phyloP scores from a whole-genome alignment of 768 basidiomycete species.

The Serendipita sp. region DNA sequence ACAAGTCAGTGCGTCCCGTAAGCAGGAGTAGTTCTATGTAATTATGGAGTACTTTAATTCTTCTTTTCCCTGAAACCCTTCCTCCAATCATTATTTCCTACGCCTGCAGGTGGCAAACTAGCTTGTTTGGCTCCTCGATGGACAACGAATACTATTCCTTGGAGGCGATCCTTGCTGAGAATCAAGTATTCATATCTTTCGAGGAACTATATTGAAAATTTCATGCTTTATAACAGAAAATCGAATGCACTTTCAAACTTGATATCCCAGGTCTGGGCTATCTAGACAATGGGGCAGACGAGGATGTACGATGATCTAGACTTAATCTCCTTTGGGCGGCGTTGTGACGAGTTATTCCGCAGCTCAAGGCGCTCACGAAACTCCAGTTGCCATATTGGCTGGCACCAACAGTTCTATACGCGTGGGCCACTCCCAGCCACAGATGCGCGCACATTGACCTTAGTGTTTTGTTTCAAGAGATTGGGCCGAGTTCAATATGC shows the following conservation, averaged over 20 bases:
- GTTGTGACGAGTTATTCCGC: background rate
- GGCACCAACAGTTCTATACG: constrained; percentile 68
- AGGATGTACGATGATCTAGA: constrained; percentile 40
- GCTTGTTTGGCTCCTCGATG: constrained; percentile 29
- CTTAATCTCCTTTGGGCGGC: background rate
- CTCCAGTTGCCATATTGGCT: constrained; percentile 83
- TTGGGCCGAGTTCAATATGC: constrained; percentile 80
- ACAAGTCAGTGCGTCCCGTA: background rate
- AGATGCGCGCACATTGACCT: background rate
- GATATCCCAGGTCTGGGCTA: constrained; percentile 78
- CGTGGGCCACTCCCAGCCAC: constrained; percentile 28
- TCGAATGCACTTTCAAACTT: constrained; percentile 84
- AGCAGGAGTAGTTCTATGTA: background rate
- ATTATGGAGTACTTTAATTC: too few relatives aligned
- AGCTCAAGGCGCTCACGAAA: constrained; percentile 70
- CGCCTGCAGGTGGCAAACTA: background rate
- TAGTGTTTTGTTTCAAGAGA: constrained; percentile 31
- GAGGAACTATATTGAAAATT: background rate
- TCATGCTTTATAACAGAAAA: constrained; percentile 38
- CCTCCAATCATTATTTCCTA: too few relatives aligned
- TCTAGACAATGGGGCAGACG: constrained; percentile 70
- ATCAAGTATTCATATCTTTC: constrained; percentile 38
- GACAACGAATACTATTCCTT: constrained; percentile 87
- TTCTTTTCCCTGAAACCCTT: too few relatives aligned
- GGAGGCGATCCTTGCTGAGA: constrained; percentile 80